Base-by-base conservation (phyloP, 495 filamentous ascomycete genomes). In the Neurospora sp. region DNA sequence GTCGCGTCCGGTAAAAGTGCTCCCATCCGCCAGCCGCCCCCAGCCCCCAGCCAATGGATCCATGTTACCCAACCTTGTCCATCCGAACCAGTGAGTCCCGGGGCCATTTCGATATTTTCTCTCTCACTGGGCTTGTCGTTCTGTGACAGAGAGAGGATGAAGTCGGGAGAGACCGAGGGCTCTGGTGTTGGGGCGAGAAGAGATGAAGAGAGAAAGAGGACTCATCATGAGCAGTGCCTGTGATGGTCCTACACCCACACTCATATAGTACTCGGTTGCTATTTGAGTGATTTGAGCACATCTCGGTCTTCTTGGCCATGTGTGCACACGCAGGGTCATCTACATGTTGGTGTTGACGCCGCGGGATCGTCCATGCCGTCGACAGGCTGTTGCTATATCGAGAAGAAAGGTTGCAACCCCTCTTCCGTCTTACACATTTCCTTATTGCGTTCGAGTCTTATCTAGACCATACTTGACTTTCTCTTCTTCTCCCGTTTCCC, bases 1-100 rank as follows among this genome's bases (percentile, higher is more conserved):
- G 39, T 73, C 71, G 22, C 75, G 75, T 80, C 76, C 74, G 79
- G 79, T 76, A 77, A 76, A 76, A 75, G 71, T 71, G 71, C 61
- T 38, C 71, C 69, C 74, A 42, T 70, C 73, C 31, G 31, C 69
- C 72, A 77, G 74, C 74, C 74, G 74, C 77, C 74, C 47, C 69
- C 74, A 61, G 74, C 77, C 74, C 47, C 69, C 74, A 61, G 71
- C 79, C 78, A 80, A 78, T 81, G 47, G 75, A 74, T 74, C 68
- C 0, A 35, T 61, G 53, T 61, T 18, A 61, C 53, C 53, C 53
- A 61, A 61, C 27, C 53, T 61, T 61, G 53, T 14, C 53, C 22
- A 16, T 53, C 42, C 18, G 42, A 8, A n/a, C 42, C 18, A 45
- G 18, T 27, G 75, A 73, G 70, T 59, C 71, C 75, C 71, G 70